Base-by-base conservation (phyloP, 352 stramenopile genomes). In the Phytopythium montanum region DNA sequence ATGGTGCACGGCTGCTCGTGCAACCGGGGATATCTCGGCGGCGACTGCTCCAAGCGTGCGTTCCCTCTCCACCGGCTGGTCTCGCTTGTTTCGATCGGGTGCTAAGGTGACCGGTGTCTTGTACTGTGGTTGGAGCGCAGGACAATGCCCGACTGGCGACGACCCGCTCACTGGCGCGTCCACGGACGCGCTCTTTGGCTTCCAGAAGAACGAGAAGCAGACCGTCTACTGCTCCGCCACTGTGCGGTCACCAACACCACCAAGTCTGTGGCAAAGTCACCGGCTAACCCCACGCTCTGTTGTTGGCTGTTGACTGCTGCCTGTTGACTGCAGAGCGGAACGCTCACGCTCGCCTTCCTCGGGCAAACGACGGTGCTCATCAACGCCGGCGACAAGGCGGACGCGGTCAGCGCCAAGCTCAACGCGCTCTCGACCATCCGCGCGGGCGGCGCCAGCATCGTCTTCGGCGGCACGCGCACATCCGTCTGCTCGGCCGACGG, bases 1-100 rank as follows among this genome's bases (percentile, higher is more conserved):
- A 94, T 90, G 72, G 81, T 96, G 21, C 88, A 93, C 58, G 91
- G 91, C 55, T 97, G 91, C 66, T 69, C 94, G 31, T 97, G 91
- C 70, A 73, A 97, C 62, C 64, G 79, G 28, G 86, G 81, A 38
- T 97, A 81, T 56, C 74, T 73, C 19, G 85, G 90, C 39, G 92
- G 90, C 23, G 88, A 97, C 67, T 98, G 92, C 66, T 92, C 80
- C 45, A 68, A 83, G 46, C 78, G 84, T 88, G 65, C 49, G 75
- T 62, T 14, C 21, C 3, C 26, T 31, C 23, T 10, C 39, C 41
- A 21, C 36, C 23, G 12, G 0, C 9, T 42, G 9, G 36, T 5
- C 1, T 18, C 13, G 36, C 5, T 7, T 19, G 13, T 9, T 13
- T 42, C 16, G 18, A 48, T 54, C 2, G 10, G 38, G 29, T 7